Base-by-base conservation (phyloP, 148 eudicot genomes). In the Rhododendron ovatum region DNA sequence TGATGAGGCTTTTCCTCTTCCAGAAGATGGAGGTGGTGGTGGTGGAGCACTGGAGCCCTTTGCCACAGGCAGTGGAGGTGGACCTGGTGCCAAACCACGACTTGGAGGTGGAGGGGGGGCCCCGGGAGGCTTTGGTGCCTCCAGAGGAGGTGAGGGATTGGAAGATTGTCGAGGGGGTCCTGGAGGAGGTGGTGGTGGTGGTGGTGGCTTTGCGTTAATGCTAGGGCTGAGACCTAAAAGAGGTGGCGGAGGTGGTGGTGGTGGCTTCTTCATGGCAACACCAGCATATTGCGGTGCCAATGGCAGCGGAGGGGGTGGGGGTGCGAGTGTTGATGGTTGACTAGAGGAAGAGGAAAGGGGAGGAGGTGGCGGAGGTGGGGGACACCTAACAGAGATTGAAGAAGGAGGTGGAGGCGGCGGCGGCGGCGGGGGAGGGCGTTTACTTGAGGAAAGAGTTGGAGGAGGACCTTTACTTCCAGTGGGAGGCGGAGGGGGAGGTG, bases 21-120 rank as follows among this genome's bases (percentile, higher is more conserved):
- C 98, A 71, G 88, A 24, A 88, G 96, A 90, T 51, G 89, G 91
- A 71, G 98, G 99, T 20, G 95, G 95, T 22, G 98, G 94, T 14
- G 95, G 93, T 37, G 95, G 95, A 33, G 88, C 94, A 91, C 81
- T 84, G 0, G 89, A 74, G 79, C 87, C 89, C 87, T 89, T 94
- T 85, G 88, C 86, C 84, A 90, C 91, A 59, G 93, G 93, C 22
- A 93, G 92, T 84, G 98, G 95, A 85, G 97, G 97, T 84, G 98
- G 96, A 71, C 88, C 89, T 45, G 97, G 93, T 79, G 88, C 85
- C 50, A 82, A 77, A 84, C 92, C 90, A 84, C 30, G 89, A n/a
- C 86, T 83, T 82, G 92, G 91, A 37, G 92, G 94, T 78, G 90
- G 94, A 43, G 96, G 88, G 76, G 92, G 92, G 13, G 89, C 89